Conservation (phyloP, 306 rosid genomes). For the Quercus engelmannii region DNA sequence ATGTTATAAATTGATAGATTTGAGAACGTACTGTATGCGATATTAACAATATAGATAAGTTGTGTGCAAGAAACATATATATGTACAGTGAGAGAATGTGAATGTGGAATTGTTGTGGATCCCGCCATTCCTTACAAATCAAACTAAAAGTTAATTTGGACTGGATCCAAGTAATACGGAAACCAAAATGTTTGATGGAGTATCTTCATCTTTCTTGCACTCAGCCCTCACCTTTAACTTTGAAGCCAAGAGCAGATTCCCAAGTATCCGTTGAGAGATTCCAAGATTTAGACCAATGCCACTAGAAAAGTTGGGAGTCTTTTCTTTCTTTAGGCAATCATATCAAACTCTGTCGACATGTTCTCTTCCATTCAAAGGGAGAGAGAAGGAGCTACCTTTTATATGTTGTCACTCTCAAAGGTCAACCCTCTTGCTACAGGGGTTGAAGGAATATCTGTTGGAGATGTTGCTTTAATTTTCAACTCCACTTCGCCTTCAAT, state of each 20-base stretch:
- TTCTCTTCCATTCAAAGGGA: constrained; percentile 4
- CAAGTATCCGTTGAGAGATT: constrained; percentile 37
- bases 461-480: constrained; percentile 4
- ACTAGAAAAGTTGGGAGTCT: constrained; percentile 35
- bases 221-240: not conserved
- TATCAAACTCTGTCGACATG: constrained; percentile 6
- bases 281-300: constrained; percentile 55
- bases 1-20: too few species aligned
- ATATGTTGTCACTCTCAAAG: constrained; percentile 26
- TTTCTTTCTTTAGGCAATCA: constrained; percentile 28
- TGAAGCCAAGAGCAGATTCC: constrained; percentile 44
- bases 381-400: constrained; percentile 15
- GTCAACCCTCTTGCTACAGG: not conserved
- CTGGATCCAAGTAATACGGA: constrained; percentile 1
- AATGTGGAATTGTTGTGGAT: too few species aligned
- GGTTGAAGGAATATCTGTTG: not conserved
- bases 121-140: too few species aligned
- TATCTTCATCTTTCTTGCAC: constrained; percentile 2
- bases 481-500: constrained; percentile 4
- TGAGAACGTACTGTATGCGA: too few species aligned
- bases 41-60: too few species aligned
- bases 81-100: too few species aligned
- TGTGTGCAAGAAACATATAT: too few species aligned
- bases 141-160: constrained; percentile 4
- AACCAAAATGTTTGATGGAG: not conserved